Evolutionary conservation across 2,329 filamentous ascomycete genomes (phyloP).

Genomic region (Paraconiothyrium sp.): DNA sequence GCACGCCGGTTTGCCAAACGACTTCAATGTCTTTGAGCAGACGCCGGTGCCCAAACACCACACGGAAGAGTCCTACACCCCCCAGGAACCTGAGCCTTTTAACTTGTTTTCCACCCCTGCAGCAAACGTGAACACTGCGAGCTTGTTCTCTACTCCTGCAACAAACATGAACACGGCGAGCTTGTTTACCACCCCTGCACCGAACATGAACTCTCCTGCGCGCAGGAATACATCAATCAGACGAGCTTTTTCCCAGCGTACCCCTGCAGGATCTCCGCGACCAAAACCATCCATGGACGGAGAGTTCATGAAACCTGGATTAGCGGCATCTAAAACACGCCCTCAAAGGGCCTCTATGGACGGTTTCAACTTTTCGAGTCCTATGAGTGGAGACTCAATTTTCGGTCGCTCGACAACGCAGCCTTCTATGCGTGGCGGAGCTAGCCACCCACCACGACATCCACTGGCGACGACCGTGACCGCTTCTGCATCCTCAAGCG

Average conservation of each 20-base stretch:
- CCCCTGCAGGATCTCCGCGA: constrained; percentile 58
- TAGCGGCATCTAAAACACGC: constrained; percentile 65
- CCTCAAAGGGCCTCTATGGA: constrained; percentile 80
- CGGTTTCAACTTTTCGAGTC: constrained; percentile 73
- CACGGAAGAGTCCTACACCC: constrained; percentile 35
- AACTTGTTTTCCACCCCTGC: constrained; percentile 50
- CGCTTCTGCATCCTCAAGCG: constrained; percentile 82
- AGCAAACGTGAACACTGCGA: constrained; percentile 36
- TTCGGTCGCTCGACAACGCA: constrained; percentile 43
- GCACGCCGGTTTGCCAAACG: constrained; percentile 73
- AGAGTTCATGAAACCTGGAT: constrained; percentile 64
- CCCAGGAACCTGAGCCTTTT: constrained; percentile 35
- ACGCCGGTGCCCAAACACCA: constrained; percentile 33
- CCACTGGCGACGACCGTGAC: constrained; percentile 88
- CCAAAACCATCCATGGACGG: constrained; percentile 51
- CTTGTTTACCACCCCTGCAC: constrained; percentile 39
- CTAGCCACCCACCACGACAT: constrained; percentile 63
- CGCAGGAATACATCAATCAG: constrained; percentile 75
- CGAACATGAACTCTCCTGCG: constrained; percentile 41
- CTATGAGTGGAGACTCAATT: constrained; percentile 73
- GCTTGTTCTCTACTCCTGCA: constrained; percentile 49
- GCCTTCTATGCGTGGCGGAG: constrained; percentile 33
- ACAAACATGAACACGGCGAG: constrained; percentile 21
- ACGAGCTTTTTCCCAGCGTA: constrained; percentile 85
- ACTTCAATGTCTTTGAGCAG: constrained; percentile 82